phyloP scores from a whole-genome alignment of 306 rosid genomes.

The Ochetophila trinervis region DNA sequence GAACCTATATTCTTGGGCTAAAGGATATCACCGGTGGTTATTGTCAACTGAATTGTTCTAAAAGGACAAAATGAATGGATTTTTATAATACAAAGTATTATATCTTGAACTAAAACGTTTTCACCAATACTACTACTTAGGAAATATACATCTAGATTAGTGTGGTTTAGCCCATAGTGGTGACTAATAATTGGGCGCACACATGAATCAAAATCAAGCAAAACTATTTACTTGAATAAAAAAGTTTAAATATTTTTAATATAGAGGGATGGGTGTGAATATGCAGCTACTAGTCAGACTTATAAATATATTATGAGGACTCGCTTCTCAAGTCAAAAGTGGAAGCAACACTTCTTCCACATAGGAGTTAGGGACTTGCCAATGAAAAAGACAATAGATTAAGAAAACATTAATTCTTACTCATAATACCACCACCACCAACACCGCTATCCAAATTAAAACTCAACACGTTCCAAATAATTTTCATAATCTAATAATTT shows the following conservation, averaged over 20 bases:
- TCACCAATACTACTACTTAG: too few species aligned
- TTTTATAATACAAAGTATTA: too few species aligned
- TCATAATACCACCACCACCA: constrained; percentile 19
- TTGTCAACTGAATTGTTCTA: too few species aligned
- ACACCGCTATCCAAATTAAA: constrained; percentile 34
- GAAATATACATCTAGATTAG: too few species aligned
- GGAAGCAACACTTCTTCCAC: constrained; percentile 22
- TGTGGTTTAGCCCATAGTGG: neutral
- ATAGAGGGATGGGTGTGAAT: neutral
- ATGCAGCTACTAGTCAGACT: constrained; percentile 16
- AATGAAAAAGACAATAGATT: constrained; percentile 18
- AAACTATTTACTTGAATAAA: too few species aligned
- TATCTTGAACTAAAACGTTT: too few species aligned
- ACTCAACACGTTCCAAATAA: constrained; percentile 24
- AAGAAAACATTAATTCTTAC: neutral
- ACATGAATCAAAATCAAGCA: neutral
- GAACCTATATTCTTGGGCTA: too few species aligned
- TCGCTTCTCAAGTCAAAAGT: constrained; percentile 43
- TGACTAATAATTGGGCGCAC: neutral
- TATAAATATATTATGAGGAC: constrained; percentile 1
- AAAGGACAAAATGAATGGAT: too few species aligned
- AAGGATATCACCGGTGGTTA: too few species aligned
- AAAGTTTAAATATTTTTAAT: too few species aligned
- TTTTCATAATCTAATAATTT: neutral
- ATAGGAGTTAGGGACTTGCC: constrained; percentile 2